These are phyloP conservation scores for Claviceps monticola DNA, from an alignment of 2,329 filamentous ascomycete species.

Conservation along the genomic window DNA sequence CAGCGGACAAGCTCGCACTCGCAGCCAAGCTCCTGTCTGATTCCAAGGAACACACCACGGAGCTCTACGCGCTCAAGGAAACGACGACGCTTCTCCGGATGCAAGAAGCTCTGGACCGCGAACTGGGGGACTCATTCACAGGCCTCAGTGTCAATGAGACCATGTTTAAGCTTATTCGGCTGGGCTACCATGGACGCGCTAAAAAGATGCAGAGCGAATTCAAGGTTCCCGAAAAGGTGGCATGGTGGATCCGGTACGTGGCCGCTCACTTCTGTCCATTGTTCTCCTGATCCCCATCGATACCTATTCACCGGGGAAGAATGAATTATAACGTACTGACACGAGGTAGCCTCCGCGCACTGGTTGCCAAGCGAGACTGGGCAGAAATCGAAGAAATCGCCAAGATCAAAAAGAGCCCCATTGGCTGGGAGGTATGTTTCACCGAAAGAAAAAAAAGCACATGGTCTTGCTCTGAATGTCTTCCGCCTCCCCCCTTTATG, in stretches of 20 bases:
- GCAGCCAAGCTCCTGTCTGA: constrained; percentile 74
- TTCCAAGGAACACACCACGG: constrained; percentile 63
- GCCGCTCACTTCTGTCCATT: not conserved
- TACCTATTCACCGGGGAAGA: no score
- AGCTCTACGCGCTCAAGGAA: constrained; percentile 66
- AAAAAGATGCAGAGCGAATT: constrained; percentile 86
- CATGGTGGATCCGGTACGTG: constrained; percentile 63
- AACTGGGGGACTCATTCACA: constrained; percentile 62
- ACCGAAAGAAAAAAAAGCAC: not conserved
- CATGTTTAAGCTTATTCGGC: constrained; percentile 71
- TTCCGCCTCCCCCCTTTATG: not conserved
- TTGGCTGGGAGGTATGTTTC: constrained; percentile 77
- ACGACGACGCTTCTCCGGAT: constrained; percentile 66
- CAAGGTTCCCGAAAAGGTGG: constrained; percentile 80
- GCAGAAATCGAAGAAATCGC: constrained; percentile 77
- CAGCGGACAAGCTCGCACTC: constrained; percentile 76
- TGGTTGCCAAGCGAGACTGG: constrained; percentile 87
- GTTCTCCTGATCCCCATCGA: not conserved
- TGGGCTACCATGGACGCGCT: constrained; percentile 72
- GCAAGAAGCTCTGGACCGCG: constrained; percentile 76
- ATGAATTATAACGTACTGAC: not conserved
- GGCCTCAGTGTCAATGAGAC: constrained; percentile 86
- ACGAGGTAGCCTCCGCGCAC: constrained; percentile 53
- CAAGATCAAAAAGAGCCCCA: constrained; percentile 70
- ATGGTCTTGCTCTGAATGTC: not conserved